These are phyloP conservation scores for Botrytis pseudocinerea DNA, from an alignment of 2,329 filamentous ascomycete genomes.

Conservation along the genomic window DNA sequence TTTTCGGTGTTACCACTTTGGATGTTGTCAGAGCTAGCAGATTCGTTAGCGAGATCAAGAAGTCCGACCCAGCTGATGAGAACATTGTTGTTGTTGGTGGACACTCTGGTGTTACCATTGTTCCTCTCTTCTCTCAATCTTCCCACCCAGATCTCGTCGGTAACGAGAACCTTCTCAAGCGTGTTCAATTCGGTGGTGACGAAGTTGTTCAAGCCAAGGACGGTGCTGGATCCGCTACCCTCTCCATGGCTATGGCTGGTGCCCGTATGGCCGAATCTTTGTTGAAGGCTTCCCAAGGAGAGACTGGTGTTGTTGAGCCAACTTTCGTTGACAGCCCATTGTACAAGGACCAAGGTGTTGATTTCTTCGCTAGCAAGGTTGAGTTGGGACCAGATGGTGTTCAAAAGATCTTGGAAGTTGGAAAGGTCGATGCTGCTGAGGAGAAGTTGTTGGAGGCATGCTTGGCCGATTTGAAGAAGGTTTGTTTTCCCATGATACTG, in stretches of 20 bases:
- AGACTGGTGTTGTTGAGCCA: conserved; percentile 94
- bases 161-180: conserved; percentile 73
- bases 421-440: conserved; percentile 82
- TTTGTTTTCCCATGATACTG: conserved; percentile 17
- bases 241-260: conserved; percentile 98
- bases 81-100: conserved; percentile 95
- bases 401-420: conserved; percentile 87
- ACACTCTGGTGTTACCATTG: conserved; percentile 97
- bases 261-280: conserved; percentile 82
- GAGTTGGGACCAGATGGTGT: conserved; percentile 96
- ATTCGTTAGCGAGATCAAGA: conserved; percentile 91
- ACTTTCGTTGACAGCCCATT: conserved; percentile 96
- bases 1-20: conserved; percentile 98
- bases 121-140: conserved; percentile 94
- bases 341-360: conserved; percentile 97
- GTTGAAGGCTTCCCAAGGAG: conserved; percentile 87
- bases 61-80: conserved; percentile 86
- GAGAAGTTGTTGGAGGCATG: conserved; percentile 84
- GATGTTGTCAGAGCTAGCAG: conserved; percentile 98
- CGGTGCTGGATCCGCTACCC: conserved; percentile 92
- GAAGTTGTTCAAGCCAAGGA: conserved; percentile 99
- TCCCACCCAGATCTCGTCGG: conserved; percentile 80
- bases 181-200: conserved; percentile 98
- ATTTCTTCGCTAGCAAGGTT: conserved; percentile 95
- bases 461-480: conserved; percentile 78